phyloP scores from a whole-genome alignment of 345 rosid species.

The Salix caprea region DNA sequence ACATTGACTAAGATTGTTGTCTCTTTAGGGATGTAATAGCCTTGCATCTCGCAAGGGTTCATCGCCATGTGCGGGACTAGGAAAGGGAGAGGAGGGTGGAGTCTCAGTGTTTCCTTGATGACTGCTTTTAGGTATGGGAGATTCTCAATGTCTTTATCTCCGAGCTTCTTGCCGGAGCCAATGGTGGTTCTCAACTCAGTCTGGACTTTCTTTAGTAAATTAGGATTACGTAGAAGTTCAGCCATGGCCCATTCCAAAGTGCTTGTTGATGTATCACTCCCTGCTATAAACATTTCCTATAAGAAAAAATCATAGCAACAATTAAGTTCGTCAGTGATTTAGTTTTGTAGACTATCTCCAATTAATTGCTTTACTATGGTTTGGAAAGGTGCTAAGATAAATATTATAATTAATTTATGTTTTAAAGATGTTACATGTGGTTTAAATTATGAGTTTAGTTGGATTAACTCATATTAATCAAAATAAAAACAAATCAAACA shows the following conservation, averaged over 20 bases:
- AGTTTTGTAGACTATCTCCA: not conserved
- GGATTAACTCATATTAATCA: no score
- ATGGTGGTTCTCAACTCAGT: conserved; percentile 43
- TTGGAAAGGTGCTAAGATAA: no score
- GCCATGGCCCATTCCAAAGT: conserved; percentile 91
- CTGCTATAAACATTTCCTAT: conserved; percentile 81
- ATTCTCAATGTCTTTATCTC: conserved; percentile 50
- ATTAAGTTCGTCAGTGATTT: not conserved
- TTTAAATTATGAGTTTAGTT: no score
- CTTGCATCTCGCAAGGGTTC: conserved; percentile 48
- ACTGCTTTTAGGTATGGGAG: conserved; percentile 70
- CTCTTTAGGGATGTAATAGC: conserved; percentile 59
- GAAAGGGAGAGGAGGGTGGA: conserved; percentile 78
- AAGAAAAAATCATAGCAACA: not conserved
- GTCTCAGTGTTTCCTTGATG: conserved; percentile 67
- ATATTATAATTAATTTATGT: no score
- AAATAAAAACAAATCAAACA: no score
- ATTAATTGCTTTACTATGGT: not conserved
- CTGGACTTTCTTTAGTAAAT: conserved; percentile 41
- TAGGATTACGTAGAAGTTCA: conserved; percentile 57
- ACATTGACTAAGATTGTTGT: conserved; percentile 69
- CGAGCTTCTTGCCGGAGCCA: conserved; percentile 31
- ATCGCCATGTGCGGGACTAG: conserved; percentile 81
- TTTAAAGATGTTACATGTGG: no score
- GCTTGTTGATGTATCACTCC: conserved; percentile 84